A percentile compares a stretch with the other conserved stretches of the same genome.
phyloP scores from a whole-genome alignment of 2,329 filamentous ascomycete genomes.

The Clarireedia homoeocarpa region DNA sequence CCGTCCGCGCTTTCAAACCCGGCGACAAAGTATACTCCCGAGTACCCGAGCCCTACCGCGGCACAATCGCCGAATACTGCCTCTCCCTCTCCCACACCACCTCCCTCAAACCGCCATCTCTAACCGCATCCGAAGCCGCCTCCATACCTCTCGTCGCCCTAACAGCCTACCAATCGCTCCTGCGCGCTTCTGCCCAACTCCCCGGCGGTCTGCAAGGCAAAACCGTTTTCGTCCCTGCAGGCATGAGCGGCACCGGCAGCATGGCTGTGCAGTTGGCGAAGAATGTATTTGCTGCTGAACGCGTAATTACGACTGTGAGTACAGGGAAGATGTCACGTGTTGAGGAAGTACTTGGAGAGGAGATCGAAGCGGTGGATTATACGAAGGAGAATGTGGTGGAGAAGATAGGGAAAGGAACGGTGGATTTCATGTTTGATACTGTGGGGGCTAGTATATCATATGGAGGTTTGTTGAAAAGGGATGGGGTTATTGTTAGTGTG shows the following conservation, averaged over 20 bases:
- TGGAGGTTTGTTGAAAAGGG: slow-evolving; percentile 31
- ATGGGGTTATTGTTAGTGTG: slow-evolving; percentile 31
- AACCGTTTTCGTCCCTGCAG: slow-evolving; percentile 33
- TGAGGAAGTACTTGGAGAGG: slow-evolving; percentile 32
- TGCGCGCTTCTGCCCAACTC: slow-evolving; percentile 24
- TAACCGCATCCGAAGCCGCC: slow-evolving; percentile 35
- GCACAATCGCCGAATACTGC: slow-evolving; percentile 26
- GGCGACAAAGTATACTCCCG: slow-evolving; percentile 34
- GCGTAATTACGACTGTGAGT: slow-evolving; percentile 39
- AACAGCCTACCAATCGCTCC: slow-evolving; percentile 34
- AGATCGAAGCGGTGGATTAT: slow-evolving; percentile 34
- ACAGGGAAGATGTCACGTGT: slow-evolving; percentile 34
- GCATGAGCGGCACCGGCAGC: slow-evolving; percentile 32
- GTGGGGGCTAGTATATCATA: slow-evolving; percentile 30
- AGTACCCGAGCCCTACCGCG: slow-evolving; percentile 28
- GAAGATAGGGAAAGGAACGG: slow-evolving; percentile 28
- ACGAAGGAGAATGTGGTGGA: slow-evolving; percentile 28
- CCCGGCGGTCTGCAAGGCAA: slow-evolving; percentile 34
- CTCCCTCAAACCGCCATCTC: slow-evolving; percentile 32
- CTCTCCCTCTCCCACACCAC: slow-evolving; percentile 27
- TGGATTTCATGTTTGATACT: slow-evolving; percentile 40
- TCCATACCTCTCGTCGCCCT: slow-evolving; percentile 34
- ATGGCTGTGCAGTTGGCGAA: slow-evolving; percentile 38
- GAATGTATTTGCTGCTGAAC: slow-evolving; percentile 35
- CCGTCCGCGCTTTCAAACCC: slow-evolving; percentile 30